Evolutionary conservation across 192 early-diverging fungal genomes (phyloP).

Genomic region (Blastocladiella britannica): DNA sequence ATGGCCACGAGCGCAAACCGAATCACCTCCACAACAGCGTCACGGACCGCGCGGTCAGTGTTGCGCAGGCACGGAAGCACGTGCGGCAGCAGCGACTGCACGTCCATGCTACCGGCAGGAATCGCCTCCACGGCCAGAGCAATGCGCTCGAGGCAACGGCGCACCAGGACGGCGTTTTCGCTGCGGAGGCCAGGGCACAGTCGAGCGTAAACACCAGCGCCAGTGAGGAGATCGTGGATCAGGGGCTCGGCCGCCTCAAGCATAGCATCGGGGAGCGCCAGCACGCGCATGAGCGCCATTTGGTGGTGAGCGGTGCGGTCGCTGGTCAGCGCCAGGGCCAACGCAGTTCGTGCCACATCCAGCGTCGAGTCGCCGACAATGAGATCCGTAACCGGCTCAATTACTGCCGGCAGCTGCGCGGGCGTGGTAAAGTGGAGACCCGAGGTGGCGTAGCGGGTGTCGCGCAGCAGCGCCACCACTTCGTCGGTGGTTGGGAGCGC

Average conservation of each 20-base stretch:
- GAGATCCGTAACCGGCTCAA: not conserved
- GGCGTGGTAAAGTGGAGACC: not conserved
- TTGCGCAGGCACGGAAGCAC: constrained; percentile 18
- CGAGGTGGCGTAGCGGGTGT: not conserved
- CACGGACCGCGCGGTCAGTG: too few relatives aligned
- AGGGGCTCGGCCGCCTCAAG: not conserved
- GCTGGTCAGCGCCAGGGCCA: not conserved
- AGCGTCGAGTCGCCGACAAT: not conserved
- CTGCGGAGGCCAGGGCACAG: not conserved
- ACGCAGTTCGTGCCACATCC: too few relatives aligned
- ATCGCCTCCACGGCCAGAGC: not conserved
- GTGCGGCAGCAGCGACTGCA: constrained; percentile 14
- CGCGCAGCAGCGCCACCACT: not conserved
- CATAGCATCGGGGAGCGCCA: not conserved
- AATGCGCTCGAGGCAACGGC: not conserved
- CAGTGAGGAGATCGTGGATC: not conserved
- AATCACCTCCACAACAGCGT: too few relatives aligned
- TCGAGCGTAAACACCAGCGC: not conserved
- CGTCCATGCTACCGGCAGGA: not conserved
- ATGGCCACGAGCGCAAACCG: too few relatives aligned
- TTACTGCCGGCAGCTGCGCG: not conserved
- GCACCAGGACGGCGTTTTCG: not conserved
- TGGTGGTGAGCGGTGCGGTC: not conserved
- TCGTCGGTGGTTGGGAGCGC: not conserved
- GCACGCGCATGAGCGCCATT: not conserved